Percentiles rank a stretch among this genome's conserved stretches.
phyloP scores from a whole-genome alignment of 78 protist genomes.

The Diacronema lutheri region DNA sequence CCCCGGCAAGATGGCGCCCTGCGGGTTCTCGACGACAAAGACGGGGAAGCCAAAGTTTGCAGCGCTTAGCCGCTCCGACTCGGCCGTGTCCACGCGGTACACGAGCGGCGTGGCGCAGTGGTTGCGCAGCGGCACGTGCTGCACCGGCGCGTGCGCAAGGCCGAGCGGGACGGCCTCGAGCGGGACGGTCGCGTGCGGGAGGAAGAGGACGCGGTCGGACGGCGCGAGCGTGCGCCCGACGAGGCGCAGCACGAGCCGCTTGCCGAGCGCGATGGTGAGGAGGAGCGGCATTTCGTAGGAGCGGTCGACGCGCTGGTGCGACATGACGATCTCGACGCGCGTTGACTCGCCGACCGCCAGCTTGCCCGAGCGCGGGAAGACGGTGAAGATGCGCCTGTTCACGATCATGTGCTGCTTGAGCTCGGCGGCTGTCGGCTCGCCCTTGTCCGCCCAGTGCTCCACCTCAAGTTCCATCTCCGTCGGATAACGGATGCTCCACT shows the following conservation, averaged over 20 bases:
- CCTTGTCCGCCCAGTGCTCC: conserved; percentile 11
- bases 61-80: background rate
- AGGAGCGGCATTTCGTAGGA: background rate
- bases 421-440: background rate
- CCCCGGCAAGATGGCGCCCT: background rate
- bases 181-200: background rate
- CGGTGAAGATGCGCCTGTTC: background rate
- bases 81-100: background rate
- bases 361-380: background rate
- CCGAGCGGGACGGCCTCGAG: background rate
- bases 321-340: background rate
- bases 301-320: background rate
- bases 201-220: background rate
- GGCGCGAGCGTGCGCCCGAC: background rate
- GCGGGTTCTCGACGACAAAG: background rate
- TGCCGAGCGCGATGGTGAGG: background rate
- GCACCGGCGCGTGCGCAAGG: background rate
- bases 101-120: background rate
- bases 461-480: background rate
- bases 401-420: background rate
- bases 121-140: background rate
- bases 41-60: background rate
- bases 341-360: background rate
- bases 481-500: background rate
- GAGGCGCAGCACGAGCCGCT: background rate